phyloP scores from a whole-genome alignment of 106 monocot genomes.

The Acorus gramineus region DNA sequence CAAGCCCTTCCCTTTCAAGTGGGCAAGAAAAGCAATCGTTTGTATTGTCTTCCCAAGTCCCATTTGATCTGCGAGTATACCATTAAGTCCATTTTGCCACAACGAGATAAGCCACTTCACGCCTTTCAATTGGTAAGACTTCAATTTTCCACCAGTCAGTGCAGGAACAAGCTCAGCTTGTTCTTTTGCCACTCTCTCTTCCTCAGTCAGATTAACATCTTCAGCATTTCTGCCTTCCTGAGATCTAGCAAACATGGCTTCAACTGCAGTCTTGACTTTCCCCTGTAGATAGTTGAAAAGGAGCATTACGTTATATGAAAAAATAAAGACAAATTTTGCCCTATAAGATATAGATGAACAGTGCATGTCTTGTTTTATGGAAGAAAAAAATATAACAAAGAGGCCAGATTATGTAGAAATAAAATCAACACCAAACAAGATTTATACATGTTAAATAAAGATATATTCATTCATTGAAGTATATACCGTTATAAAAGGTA shows the following conservation, averaged over 20 bases:
- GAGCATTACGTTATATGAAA: too few relatives aligned
- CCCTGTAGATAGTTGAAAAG: slow-evolving; percentile 10
- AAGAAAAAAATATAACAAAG: too few relatives aligned
- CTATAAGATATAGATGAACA: too few relatives aligned
- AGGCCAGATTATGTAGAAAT: too few relatives aligned
- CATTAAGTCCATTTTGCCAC: slow-evolving; percentile 99
- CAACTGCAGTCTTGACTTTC: slow-evolving; percentile 85
- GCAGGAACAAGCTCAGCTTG: slow-evolving; percentile 80
- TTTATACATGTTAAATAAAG: too few relatives aligned
- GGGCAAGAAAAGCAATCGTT: slow-evolving; percentile 92
- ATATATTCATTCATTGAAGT: too few relatives aligned
- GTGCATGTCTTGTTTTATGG: too few relatives aligned
- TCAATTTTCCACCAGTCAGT: slow-evolving; percentile 89
- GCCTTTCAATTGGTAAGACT: slow-evolving; percentile 86
- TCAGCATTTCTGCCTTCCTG: slow-evolving; percentile 38
- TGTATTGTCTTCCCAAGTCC: slow-evolving; percentile 97
- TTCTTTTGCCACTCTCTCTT: slow-evolving; percentile 64
- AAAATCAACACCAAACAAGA: too few relatives aligned
- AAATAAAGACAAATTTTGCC: too few relatives aligned
- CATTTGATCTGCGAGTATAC: slow-evolving; percentile 98
- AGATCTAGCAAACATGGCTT: slow-evolving; percentile 77
- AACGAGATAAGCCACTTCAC: slow-evolving; percentile 94
- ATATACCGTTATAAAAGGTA: too few relatives aligned
- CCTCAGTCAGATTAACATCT: slow-evolving; percentile 60
- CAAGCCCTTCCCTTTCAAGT: slow-evolving; percentile 85